Percentiles rank a stretch among this genome's conserved stretches.
phyloP scores from a whole-genome alignment of 352 stramenopile genomes.

The Phytophthora citrophthora region DNA sequence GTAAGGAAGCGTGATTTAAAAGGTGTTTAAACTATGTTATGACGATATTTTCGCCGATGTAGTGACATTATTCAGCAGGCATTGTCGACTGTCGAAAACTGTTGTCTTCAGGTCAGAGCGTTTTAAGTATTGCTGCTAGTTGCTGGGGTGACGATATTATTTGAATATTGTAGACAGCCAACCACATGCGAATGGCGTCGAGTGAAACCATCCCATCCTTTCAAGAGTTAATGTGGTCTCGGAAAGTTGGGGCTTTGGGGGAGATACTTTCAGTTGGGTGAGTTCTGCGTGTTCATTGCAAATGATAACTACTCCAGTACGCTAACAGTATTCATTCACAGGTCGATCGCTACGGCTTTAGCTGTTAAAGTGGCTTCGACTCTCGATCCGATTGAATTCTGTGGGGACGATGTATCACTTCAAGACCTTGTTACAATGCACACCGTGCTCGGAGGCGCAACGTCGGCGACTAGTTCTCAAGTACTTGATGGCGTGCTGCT shows the following conservation, averaged over 20 bases:
- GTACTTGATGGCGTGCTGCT: slow-evolving; percentile 26
- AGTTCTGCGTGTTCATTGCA: background rate
- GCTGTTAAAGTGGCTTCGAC: slow-evolving; percentile 10
- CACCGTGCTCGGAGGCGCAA: slow-evolving; percentile 30
- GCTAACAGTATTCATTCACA: background rate
- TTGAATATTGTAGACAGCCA: slow-evolving; percentile 19
- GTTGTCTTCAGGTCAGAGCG: slow-evolving; percentile 16
- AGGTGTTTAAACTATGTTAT: background rate
- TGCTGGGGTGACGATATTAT: background rate
- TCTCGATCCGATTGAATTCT: slow-evolving; percentile 22
- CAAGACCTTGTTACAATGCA: slow-evolving; percentile 23
- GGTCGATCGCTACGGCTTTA: slow-evolving; percentile 10
- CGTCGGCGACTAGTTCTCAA: slow-evolving; percentile 13
- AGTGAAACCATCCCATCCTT: slow-evolving; percentile 24
- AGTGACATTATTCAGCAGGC: slow-evolving; percentile 25
- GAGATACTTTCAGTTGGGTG: slow-evolving; percentile 12
- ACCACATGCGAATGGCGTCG: slow-evolving; percentile 23
- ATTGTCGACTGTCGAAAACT: slow-evolving; percentile 13
- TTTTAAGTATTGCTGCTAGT: background rate
- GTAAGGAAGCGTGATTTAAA: slow-evolving; percentile 7
- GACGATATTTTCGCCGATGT: background rate
- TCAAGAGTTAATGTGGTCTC: slow-evolving; percentile 1
- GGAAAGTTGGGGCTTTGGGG: slow-evolving; percentile 19
- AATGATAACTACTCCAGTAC: background rate
- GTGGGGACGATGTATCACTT: slow-evolving; percentile 10